Base-by-base conservation (phyloP, 192 early-diverging fungal species). In the Irineochytrium annulatum region DNA sequence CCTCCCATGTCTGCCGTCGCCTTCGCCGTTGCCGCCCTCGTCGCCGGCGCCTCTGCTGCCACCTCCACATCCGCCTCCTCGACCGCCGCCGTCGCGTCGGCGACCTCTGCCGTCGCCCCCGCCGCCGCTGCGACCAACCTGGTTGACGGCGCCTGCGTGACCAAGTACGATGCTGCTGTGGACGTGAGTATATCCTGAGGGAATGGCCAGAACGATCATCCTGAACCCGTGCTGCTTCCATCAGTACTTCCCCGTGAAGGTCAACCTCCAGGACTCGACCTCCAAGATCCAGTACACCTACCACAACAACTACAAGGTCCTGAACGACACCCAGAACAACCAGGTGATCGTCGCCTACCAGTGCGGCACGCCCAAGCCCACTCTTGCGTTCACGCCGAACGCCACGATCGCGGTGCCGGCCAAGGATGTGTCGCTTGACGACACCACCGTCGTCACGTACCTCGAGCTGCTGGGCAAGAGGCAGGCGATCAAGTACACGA, bases 281-380 rank as follows among this genome's bases (percentile, higher is more conserved):
- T 51, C 66, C 32, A 31, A 64, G 53, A 51, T 69, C 16, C 34
- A 26, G 20, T 61, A 71, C 44, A 69, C 58, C 17, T 77, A 77
- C 64, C 4, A 33, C 31, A 77, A 77, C 20, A 67, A 60, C 63
- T 77, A 77, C 75, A 77, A 77, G 55, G 62, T 66, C 31, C 57
- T 77, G 29, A 57, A 31, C 37, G 74, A 77, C 69, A 62, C 5
- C 22, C 33, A 70, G 35, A 24, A 31, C 33, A 59, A 60, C 33
- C 33, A 70, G 53, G 63, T 59, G 22, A 54, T 65, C 53, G 63
- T 77, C 5, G 58, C 77, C n/a, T 72, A 76, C 62, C 68, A 72
- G 63, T 77, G 73, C 48, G 75, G 75, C 5, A 73, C 75, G 3
- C 75, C 75, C 29, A 58, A 43, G 26, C 75, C 75, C 39, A 58